Base-by-base conservation (phyloP, 805 yeast species). In the Ogataea polymorpha region DNA sequence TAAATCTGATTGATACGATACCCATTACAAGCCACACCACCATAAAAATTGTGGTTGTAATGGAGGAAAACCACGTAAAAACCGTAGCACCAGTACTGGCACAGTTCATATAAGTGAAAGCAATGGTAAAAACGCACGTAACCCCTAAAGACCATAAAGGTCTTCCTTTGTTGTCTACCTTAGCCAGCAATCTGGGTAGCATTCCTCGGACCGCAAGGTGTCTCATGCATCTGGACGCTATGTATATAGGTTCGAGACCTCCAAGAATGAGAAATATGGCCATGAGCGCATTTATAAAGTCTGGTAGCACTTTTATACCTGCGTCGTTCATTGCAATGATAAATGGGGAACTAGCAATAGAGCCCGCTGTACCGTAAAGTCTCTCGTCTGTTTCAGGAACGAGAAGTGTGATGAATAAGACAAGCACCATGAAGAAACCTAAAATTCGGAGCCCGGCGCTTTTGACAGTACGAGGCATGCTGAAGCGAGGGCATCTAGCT, bases 271-370 rank as follows among this genome's bases (percentile, higher is more conserved):
- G 23, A 24, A 40, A 42, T 12, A 85, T 69, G 40, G 86, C 68
- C 36, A 81, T 79, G 26, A 80, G 82, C 7, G 80, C 82, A 55
- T 81, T 81, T 60, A 81, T 77, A 43, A 81, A 69, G 41, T 77
- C 75, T 24, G 86, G 86, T 30, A 79, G 67, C 23, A 74, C 80
- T 40, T 65, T 66, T 42, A 80, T 74, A 42, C 79, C 77, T 13
- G 76, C 80, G 33, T 68, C 62, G 34, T 61, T 61, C 85, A 86
- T 72, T 30, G 86, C 85, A 58, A 80, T 70, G 45, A 79, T 85
- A 55, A 79, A 80, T 14, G 87, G 87, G 11, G 86, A 80, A n/a
- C 82, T 76, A 14, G 79, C 66, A 35, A 73, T 68, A 41, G 75
- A 73, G 32, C 69, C 66, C 11, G 67, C 54, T 0, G 71, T 54